Percentiles rank a stretch among this genome's conserved stretches.
phyloP scores from a whole-genome alignment of 768 basidiomycete genomes.

The Leccinum aurantiacum region DNA sequence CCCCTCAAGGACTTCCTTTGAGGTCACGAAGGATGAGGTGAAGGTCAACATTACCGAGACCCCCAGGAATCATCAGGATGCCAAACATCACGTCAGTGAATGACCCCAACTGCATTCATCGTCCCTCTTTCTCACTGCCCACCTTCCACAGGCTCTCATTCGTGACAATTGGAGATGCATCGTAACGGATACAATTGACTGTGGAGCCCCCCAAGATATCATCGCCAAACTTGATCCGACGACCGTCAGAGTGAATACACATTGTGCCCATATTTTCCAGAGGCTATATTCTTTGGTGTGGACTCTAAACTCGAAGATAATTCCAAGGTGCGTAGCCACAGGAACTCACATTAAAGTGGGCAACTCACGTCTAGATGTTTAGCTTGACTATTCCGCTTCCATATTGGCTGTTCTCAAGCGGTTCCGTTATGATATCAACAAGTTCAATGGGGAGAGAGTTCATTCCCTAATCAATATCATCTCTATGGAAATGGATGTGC shows the following conservation, averaged over 20 bases:
- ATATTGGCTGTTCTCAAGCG: neutral
- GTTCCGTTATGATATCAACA: neutral
- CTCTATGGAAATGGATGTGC: neutral
- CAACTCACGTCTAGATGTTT: neutral
- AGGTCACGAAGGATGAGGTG: neutral
- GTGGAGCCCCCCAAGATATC: neutral
- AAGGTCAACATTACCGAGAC: neutral
- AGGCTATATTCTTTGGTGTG: conserved; percentile 5
- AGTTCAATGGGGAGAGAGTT: neutral
- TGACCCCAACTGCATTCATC: neutral
- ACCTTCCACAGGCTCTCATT: conserved; percentile 31
- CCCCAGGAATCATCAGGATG: conserved; percentile 4
- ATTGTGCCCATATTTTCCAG: conserved; percentile 9
- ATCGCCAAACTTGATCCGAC: neutral
- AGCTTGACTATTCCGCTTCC: neutral
- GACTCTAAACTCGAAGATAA: neutral
- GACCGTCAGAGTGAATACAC: neutral
- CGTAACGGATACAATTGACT: conserved; percentile 30
- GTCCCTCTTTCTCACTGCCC: neutral
- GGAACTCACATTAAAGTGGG: neutral
- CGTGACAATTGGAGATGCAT: conserved; percentile 39
- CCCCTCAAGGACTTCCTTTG: conserved; percentile 21
- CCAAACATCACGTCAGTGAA: conserved; percentile 5
- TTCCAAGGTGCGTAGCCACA: neutral
- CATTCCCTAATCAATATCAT: conserved; percentile 12